Percentiles rank a stretch among this genome's conserved stretches.
phyloP scores from a whole-genome alignment of 768 basidiomycete genomes.

The Porpolomopsis calyptriformis region DNA sequence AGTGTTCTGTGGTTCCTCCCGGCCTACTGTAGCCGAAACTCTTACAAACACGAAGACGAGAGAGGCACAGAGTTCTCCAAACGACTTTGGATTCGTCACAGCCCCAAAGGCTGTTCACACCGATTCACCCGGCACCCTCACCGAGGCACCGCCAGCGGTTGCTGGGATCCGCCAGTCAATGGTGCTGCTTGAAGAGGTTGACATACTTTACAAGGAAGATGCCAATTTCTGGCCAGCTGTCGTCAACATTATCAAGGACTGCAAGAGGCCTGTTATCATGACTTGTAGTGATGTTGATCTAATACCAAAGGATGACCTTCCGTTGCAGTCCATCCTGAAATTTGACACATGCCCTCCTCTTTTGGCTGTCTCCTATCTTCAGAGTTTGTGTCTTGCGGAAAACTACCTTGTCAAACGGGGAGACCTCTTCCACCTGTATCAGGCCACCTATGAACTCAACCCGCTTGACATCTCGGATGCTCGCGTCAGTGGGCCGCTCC shows the following conservation, averaged over 20 bases:
- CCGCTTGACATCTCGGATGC: constrained; percentile 27
- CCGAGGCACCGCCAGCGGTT: not conserved
- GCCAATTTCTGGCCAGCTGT: constrained; percentile 78
- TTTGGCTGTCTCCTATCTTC: constrained; percentile 58
- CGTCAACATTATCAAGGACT: constrained; percentile 68
- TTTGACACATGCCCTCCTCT: constrained; percentile 51
- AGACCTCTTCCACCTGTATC: constrained; percentile 36
- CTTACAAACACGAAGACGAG: not conserved
- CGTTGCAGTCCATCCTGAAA: constrained; percentile 58
- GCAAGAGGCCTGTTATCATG: constrained; percentile 80
- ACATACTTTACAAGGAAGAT: constrained; percentile 85
- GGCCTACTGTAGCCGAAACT: not conserved
- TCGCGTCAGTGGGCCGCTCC: constrained; percentile 15
- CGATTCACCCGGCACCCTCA: not conserved
- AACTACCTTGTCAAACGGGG: constrained; percentile 36
- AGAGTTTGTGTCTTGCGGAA: constrained; percentile 48
- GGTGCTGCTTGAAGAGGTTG: constrained; percentile 90
- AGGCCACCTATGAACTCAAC: constrained; percentile 19
- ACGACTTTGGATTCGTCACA: constrained; percentile 18
- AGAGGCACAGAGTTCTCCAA: constrained; percentile 2
- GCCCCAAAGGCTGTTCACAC: not conserved
- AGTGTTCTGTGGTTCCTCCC: not conserved
- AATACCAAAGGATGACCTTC: constrained; percentile 64
- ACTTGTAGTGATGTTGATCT: constrained; percentile 77
- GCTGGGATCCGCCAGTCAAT: constrained; percentile 63